Base-by-base conservation (phyloP, 345 rosid species). In the Noccaea bulbosa region DNA sequence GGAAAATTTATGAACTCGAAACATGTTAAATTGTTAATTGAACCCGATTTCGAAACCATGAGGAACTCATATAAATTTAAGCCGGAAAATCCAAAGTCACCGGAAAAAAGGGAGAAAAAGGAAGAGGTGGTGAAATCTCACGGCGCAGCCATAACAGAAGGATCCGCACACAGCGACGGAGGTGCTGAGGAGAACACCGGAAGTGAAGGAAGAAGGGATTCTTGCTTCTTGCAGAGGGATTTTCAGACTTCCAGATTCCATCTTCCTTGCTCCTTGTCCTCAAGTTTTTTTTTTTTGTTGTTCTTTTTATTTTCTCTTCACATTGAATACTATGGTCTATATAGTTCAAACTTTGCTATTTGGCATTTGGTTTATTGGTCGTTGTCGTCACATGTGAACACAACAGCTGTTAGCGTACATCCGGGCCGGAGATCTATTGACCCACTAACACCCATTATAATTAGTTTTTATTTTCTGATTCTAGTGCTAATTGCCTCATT, bases 121-220 rank as follows among this genome's bases (percentile, higher is more conserved):
- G n/a, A 8, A 63, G 27, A 40, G 45, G 17, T 33, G 59, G 16
- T 7, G 72, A 69, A 11, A 53, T 64, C 86, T 85, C 71, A 87
- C 92, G 34, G 87, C 80, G 61, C 69, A 80, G 53, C 88, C 88
- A 56, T 69, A 84, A 63, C 70, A 61, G 58, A 80, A 77, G 59
- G 83, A 86, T 67, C 87, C 86, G 48, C 80, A 79, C 10, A 74
- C 80, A 35, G 92, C 85, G 6, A 87, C 78, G 14, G 84, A 68
- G 34, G 92, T 81, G 62, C 90, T 74, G 7, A 83, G 64, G 11
- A 87, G 45, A 54, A 76, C 66, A 55, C 71, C 61, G 47, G 1
- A 24, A 39, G 66, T 76, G 76, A 64, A 70, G 35, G 59, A 56
- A 30, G 77, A 49, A 32, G 67, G 35, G 39, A 3, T 65, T 65